Base-by-base conservation (phyloP, 352 stramenopile species). In the Phytophthora sojae region DNA sequence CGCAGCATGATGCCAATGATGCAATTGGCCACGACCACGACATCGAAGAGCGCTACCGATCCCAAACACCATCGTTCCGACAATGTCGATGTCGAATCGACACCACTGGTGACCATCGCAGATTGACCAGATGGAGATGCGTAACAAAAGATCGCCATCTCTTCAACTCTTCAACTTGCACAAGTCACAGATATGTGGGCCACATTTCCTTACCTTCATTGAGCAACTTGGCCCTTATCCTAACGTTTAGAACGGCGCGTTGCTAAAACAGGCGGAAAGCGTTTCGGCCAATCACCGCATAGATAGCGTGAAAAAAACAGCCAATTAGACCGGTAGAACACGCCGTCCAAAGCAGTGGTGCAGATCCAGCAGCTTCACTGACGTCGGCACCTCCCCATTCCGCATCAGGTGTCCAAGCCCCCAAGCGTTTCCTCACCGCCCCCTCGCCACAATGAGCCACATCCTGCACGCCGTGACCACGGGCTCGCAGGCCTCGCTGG, bases 391-490 rank as follows among this genome's bases (percentile, higher is more conserved):
- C 21, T 15, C n/a, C 25, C 29, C 64, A 73, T 77, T 77, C 58
- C 49, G 45, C 55, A 51, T 57, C 39, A 51, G 53, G 51, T 57
- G 19, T 49, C 39, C 15, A 65, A 69, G 49, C 37, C 62, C 23
- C 57, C 56, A 69, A 67, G 54, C 57, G 57, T 64, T 39, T 42
- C 47, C 44, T 19, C 37, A 15, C 26, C 26, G 26, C 21, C 12
- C n/a, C 19, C 15, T 35, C 25, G 15, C 19, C 44, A 69, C 42
- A 45, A 94, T 94, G 87, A 93, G 84, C 78, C 82, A 95, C 76
- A 92, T 95, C 72, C 77, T 95, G 64, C 86, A 93, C 80, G 88
- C 88, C 25, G 88, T 95, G 65, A 80, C 84, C 52, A 90, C 82
- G 30, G 76, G 76, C 60, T 72, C 82, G 37, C 79, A 81, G 50